phyloP scores from a whole-genome alignment of 2,329 filamentous ascomycete species.

The Whalleya microplaca region DNA sequence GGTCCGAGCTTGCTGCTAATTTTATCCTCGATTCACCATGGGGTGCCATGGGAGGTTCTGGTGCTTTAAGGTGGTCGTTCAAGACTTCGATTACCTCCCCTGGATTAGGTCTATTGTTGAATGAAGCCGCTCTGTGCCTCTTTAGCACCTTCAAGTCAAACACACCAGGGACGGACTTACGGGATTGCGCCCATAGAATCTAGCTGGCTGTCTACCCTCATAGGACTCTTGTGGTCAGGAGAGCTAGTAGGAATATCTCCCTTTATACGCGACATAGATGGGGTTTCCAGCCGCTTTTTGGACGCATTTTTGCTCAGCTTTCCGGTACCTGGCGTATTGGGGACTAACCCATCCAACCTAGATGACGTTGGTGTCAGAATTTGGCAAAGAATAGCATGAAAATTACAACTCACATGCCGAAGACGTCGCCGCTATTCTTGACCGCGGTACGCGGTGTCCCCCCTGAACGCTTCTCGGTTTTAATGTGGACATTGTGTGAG shows the following conservation, averaged over 20 bases:
- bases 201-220: conserved; percentile 44
- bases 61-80: conserved; percentile 71
- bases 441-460: conserved; percentile 65
- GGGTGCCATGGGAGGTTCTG: conserved; percentile 72
- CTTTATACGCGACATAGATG: conserved; percentile 51
- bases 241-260: conserved; percentile 49
- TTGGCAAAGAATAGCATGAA: conserved; percentile 1
- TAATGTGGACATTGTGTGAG: conserved; percentile 62
- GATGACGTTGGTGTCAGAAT: conserved; percentile 25
- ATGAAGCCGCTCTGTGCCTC: conserved; percentile 58
- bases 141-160: conserved; percentile 15
- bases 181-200: conserved; percentile 43
- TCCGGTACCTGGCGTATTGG: conserved; percentile 59
- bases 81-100: conserved; percentile 84
- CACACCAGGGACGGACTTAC: conserved; percentile 36
- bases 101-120: conserved; percentile 75
- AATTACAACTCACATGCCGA: conserved; percentile 68
- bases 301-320: conserved; percentile 47
- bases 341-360: conserved; percentile 70
- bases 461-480: conserved; percentile 63
- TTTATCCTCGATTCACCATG: conserved; percentile 79
- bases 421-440: conserved; percentile 68
- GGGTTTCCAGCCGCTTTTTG: conserved; percentile 48
- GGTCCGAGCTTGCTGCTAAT: conserved; percentile 82
- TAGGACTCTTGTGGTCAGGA: conserved; percentile 47